phyloP scores from a whole-genome alignment of 2,329 filamentous ascomycete species.

The Parascedosporium putredinis region DNA sequence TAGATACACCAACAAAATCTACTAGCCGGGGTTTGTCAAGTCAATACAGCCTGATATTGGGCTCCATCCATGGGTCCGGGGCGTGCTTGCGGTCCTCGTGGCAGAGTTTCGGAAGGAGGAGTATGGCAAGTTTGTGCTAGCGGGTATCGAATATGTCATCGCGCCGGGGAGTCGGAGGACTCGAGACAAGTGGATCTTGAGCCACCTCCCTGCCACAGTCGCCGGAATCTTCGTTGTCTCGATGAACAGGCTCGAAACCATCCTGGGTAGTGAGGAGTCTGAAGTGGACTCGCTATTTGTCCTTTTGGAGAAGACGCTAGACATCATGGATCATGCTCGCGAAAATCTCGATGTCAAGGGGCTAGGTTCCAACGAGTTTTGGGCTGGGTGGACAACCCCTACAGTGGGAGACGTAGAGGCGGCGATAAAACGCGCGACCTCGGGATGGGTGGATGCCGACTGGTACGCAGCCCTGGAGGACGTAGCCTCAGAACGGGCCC shows the following conservation, averaged over 20 bases:
- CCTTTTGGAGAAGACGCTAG: slow-evolving; percentile 30
- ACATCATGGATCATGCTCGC: slow-evolving; percentile 29
- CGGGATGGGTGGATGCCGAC: slow-evolving; percentile 48
- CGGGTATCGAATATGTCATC: slow-evolving; percentile 54
- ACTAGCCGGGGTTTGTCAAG: slow-evolving; percentile 18
- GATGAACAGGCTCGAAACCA: slow-evolving; percentile 27
- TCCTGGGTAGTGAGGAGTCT: slow-evolving; percentile 27
- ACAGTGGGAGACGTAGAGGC: slow-evolving; percentile 47
- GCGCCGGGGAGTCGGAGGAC: slow-evolving; percentile 31
- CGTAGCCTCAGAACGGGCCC: slow-evolving; percentile 20
- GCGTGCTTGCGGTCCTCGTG: slow-evolving; percentile 53
- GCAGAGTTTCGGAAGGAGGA: slow-evolving; percentile 47
- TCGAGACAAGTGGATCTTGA: slow-evolving; percentile 37
- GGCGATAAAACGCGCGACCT: slow-evolving; percentile 45
- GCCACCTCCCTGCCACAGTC: slow-evolving; percentile 42
- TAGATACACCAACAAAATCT: slow-evolving; percentile 32
- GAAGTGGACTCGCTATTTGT: slow-evolving; percentile 12
- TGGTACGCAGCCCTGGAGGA: slow-evolving; percentile 55
- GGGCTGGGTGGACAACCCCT: slow-evolving; percentile 41
- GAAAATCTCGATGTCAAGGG: slow-evolving; percentile 26
- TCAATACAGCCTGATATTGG: slow-evolving; percentile 18
- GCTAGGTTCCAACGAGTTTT: slow-evolving; percentile 35
- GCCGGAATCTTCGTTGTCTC: slow-evolving; percentile 45
- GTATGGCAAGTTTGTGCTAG: slow-evolving; percentile 62
- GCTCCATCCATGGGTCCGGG: slow-evolving; percentile 59